Conservation (phyloP, 305 asterid species). For the Solanum hybrid region DNA sequence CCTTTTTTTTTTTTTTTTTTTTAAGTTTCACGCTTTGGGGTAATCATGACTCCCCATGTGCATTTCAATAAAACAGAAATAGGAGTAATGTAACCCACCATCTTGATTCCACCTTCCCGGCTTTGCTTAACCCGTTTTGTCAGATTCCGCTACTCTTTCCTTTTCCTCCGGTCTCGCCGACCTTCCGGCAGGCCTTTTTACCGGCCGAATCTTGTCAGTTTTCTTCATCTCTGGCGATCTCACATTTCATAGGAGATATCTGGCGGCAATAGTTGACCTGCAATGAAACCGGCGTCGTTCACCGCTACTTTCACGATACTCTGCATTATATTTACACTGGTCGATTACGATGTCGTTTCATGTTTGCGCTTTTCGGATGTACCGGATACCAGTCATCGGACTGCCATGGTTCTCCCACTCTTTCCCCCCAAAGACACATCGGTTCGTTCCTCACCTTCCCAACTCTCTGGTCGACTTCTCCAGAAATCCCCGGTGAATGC, state of each 20-base stretch:
- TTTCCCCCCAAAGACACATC: slow-evolving; percentile 22
- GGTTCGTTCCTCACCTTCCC: not conserved
- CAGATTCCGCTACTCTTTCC: not conserved
- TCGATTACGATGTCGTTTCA: not conserved
- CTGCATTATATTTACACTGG: not conserved
- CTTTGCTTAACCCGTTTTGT: not conserved
- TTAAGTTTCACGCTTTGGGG: not conserved
- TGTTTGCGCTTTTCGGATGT: not conserved
- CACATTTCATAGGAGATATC: not conserved
- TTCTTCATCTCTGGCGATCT: not conserved
- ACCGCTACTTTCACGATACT: not conserved
- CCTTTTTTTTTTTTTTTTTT: too few species aligned
- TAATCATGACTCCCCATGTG: not conserved
- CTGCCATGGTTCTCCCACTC: slow-evolving; percentile 36
- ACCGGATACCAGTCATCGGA: not conserved
- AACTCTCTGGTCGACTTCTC: slow-evolving; percentile 23
- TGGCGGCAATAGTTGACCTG: slow-evolving; percentile 1
- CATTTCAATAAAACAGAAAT: not conserved
- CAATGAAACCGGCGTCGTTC: slow-evolving; percentile 6
- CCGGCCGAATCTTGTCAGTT: not conserved
- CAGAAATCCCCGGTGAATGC: slow-evolving; percentile 21
- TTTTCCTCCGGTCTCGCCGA: not conserved
- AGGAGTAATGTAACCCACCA: not conserved
- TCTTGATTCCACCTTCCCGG: not conserved
- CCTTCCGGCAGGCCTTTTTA: not conserved